Percentiles rank a stretch among this genome's conserved stretches.
These are phyloP conservation scores for Gentiana dahurica DNA, from an alignment of 257 asterid genomes.

Conservation along the genomic window DNA sequence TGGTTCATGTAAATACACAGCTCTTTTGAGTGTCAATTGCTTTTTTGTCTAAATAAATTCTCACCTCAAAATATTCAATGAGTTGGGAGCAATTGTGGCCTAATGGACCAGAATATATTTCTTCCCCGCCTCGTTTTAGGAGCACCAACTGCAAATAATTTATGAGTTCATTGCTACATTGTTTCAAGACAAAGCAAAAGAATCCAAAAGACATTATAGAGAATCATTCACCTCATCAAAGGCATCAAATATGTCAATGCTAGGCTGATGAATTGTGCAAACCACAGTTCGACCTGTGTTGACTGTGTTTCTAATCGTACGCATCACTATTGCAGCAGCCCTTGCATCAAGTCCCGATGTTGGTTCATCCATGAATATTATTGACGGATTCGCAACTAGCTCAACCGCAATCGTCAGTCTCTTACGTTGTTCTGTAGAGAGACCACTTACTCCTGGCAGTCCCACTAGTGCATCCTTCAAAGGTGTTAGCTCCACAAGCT, in stretches of 20 bases:
- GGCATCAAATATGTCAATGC: constrained; percentile 59
- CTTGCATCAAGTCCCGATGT: constrained; percentile 55
- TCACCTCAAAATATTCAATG: constrained; percentile 38
- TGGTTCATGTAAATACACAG: too few species aligned
- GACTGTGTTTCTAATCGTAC: constrained; percentile 47
- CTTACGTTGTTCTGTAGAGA: constrained; percentile 50
- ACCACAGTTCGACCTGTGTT: constrained; percentile 56
- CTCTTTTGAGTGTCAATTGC: too few species aligned
- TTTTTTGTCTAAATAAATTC: not conserved
- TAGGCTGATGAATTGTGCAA: constrained; percentile 64
- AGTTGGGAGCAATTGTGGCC: constrained; percentile 40
- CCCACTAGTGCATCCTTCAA: constrained; percentile 39
- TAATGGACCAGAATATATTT: constrained; percentile 40
- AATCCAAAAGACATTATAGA: not conserved
- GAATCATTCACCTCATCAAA: constrained; percentile 35
- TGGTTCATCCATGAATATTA: constrained; percentile 57
- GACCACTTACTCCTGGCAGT: constrained; percentile 40
- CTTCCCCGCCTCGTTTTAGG: constrained; percentile 57
- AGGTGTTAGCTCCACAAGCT: constrained; percentile 45
- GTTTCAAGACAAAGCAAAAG: not conserved
- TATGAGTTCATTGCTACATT: not conserved
- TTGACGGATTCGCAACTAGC: constrained; percentile 52
- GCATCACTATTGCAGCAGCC: constrained; percentile 62
- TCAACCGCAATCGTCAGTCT: constrained; percentile 62
- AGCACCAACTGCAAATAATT: constrained; percentile 33